Conservation (phyloP, 2,329 filamentous ascomycete genomes). For the Sarocladium oryzae region DNA sequence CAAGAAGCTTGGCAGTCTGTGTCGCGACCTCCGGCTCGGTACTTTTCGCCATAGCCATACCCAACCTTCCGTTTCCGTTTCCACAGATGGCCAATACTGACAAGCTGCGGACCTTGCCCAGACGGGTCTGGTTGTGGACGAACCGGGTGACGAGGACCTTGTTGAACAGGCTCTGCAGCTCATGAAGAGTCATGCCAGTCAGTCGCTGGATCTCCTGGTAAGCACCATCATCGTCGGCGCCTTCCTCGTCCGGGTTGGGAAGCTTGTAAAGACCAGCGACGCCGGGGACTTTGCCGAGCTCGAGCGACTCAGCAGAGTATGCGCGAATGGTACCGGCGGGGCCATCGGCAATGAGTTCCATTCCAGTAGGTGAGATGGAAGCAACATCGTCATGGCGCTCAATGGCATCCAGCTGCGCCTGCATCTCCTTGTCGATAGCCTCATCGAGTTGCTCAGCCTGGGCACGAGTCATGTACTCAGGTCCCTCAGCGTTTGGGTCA, state of each 20-base stretch:
- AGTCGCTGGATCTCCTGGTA: slow-evolving; percentile 47
- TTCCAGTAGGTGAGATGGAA: slow-evolving; percentile 25
- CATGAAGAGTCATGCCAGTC: slow-evolving; percentile 45
- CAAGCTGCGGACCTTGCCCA: slow-evolving; percentile 79
- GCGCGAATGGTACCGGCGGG: slow-evolving; percentile 26
- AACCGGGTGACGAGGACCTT: slow-evolving; percentile 69
- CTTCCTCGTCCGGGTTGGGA: slow-evolving; percentile 40
- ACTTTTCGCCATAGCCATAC: slow-evolving; percentile 85
- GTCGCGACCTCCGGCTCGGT: slow-evolving; percentile 62
- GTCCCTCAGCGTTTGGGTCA: slow-evolving; percentile 15
- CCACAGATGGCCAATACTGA: slow-evolving; percentile 79
- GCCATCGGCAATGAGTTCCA: slow-evolving; percentile 31
- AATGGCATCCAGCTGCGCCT: slow-evolving; percentile 31
- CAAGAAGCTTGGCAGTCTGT: slow-evolving; percentile 69
- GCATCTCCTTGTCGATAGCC: slow-evolving; percentile 28
- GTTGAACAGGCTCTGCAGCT: slow-evolving; percentile 50
- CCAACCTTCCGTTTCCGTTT: slow-evolving; percentile 78
- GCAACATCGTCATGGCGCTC: slow-evolving; percentile 21
- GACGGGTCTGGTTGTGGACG: slow-evolving; percentile 89
- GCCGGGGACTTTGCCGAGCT: slow-evolving; percentile 46
- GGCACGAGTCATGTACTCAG: slow-evolving; percentile 25
- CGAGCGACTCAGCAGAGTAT: slow-evolving; percentile 40
- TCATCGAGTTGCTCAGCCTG: slow-evolving; percentile 32
- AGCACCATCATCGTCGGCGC: slow-evolving; percentile 42
- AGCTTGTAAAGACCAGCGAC: slow-evolving; percentile 45